These are phyloP conservation scores for Cladophialophora carrionii DNA, from an alignment of 2,329 filamentous ascomycete species.

Conservation along the genomic window DNA sequence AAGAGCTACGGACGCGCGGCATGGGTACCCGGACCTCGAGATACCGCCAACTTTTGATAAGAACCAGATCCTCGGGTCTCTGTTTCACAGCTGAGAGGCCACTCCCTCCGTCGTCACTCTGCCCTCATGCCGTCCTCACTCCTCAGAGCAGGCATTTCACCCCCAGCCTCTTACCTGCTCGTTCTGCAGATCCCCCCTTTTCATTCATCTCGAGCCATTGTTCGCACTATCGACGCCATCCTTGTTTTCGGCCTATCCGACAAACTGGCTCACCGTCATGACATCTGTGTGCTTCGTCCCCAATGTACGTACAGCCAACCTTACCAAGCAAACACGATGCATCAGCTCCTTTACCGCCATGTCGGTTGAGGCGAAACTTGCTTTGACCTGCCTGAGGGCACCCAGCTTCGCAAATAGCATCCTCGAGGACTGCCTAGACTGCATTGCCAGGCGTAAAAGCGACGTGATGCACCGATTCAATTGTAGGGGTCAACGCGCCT, in stretches of 20 bases:
- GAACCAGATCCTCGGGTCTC: not conserved
- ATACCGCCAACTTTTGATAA: not conserved
- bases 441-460: not conserved
- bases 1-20: not conserved
- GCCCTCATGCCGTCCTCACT: no score
- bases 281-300: not conserved
- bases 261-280: not conserved
- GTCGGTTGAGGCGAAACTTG: not conserved
- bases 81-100: not conserved
- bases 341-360: not conserved
- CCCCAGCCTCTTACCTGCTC: not conserved
- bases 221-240: conserved; percentile 1
- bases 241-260: not conserved
- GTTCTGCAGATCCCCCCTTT: not conserved
- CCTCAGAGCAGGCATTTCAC: not conserved
- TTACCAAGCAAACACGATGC: not conserved
- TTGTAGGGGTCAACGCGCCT: no score
- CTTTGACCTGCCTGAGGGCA: not conserved
- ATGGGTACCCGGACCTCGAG: not conserved
- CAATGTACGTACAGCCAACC: not conserved
- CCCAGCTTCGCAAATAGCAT: not conserved
- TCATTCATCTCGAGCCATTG: not conserved
- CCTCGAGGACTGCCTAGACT: not conserved
- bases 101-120: no score
- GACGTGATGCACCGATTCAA: not conserved